Evolutionary conservation across 163 green algal species (phyloP).

Genomic region (Trebouxiophyceae sp.): DNA sequence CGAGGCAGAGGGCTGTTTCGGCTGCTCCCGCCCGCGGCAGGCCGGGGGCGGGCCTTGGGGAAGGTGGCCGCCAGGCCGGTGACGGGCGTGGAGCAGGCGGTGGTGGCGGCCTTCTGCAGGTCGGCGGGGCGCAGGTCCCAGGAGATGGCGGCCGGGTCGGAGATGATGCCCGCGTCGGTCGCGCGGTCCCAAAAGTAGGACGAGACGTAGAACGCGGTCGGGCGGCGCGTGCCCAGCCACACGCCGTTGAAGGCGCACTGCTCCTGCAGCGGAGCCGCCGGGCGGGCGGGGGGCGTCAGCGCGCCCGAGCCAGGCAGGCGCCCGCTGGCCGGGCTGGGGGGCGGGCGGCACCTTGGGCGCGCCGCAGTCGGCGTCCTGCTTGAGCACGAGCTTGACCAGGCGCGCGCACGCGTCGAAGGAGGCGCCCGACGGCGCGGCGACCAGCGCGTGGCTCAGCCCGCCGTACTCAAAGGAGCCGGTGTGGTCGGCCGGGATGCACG

Average conservation of each 20-base stretch:
- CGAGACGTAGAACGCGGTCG: conserved; percentile 80
- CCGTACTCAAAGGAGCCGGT: conserved; percentile 46
- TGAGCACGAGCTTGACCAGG: conserved; percentile 38
- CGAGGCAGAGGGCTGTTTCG: too few relatives aligned
- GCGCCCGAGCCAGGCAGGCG: too few relatives aligned
- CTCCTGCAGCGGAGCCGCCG: conserved; percentile 21
- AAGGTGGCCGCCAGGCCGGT: conserved; percentile 32
- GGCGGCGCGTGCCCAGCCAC: conserved; percentile 57
- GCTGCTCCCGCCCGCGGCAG: too few relatives aligned
- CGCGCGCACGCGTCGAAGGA: conserved; percentile 10
- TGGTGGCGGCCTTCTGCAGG: conserved; percentile 50
- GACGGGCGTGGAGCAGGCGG: conserved; percentile 58
- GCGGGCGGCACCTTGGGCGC: conserved; percentile 43
- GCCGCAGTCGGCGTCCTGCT: conserved; percentile 43
- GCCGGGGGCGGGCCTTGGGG: conserved; percentile 24
- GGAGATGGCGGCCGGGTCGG: conserved; percentile 39
- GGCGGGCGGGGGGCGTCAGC: too few relatives aligned
- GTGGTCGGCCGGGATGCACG: conserved; percentile 57
- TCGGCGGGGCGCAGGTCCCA: conserved; percentile 49
- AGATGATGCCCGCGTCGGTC: conserved; percentile 68
- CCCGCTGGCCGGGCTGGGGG: too few relatives aligned
- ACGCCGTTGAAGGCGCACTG: conserved; percentile 85
- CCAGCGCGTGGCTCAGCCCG: conserved; percentile 39
- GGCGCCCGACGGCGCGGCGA: conserved; percentile 9
- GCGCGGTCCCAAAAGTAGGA: conserved; percentile 97